Evolutionary conservation across 192 early-diverging fungal species (phyloP).

Genomic region (Mortierella alpina): DNA sequence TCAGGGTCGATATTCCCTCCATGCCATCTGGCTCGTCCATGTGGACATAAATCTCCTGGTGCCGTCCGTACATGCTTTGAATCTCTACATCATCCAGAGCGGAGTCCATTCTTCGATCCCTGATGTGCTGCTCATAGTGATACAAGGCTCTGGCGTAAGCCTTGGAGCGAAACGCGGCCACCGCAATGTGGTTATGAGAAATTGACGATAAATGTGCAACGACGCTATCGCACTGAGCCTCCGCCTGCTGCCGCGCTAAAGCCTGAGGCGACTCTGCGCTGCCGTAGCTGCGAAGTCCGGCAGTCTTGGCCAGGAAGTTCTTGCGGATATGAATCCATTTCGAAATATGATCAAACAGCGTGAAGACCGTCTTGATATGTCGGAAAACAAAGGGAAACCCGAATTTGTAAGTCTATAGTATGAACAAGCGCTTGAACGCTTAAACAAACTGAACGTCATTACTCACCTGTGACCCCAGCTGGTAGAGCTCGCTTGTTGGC

Average conservation of each 20-base stretch:
- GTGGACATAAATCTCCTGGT: conserved; percentile 73
- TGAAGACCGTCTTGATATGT: conserved; percentile 41
- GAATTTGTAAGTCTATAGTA: too few relatives aligned
- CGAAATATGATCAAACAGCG: conserved; percentile 45
- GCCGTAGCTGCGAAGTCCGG: conserved; percentile 15
- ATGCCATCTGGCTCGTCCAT: conserved; percentile 79
- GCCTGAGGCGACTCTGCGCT: conserved; percentile 26
- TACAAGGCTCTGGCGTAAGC: conserved; percentile 76
- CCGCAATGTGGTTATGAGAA: conserved; percentile 70
- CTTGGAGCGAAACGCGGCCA: conserved; percentile 66
- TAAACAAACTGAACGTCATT: background rate
- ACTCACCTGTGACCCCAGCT: conserved; percentile 40
- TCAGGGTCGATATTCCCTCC: conserved; percentile 68
- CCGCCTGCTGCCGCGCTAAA: background rate
- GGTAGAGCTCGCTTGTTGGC: conserved; percentile 16
- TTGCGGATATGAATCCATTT: conserved; percentile 59
- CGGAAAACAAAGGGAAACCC: background rate
- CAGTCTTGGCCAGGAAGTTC: conserved; percentile 18
- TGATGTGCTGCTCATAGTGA: conserved; percentile 76
- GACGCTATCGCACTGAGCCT: conserved; percentile 27
- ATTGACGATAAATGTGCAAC: conserved; percentile 66
- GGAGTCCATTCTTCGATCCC: conserved; percentile 38
- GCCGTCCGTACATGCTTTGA: conserved; percentile 56
- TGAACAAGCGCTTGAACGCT: too few relatives aligned
- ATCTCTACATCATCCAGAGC: conserved; percentile 9